Evolutionary conservation across 306 rosid species (phyloP), one percentile per base, ranked within the genome.

Genomic region (Luffa acutangula): DNA sequence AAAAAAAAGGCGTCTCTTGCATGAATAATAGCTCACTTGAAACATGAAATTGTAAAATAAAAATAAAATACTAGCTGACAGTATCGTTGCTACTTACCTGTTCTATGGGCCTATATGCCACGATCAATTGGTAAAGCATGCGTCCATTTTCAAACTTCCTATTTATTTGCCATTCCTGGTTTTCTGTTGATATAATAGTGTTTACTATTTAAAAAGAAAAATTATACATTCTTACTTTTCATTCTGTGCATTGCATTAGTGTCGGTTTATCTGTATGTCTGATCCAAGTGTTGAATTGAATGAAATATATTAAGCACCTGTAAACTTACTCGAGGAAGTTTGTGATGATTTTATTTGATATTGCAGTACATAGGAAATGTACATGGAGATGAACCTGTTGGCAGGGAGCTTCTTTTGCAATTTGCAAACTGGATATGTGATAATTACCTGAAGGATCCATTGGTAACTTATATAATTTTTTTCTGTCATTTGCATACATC

Each of bases 361-460:
- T 81, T 83, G 88, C 93, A 95, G 99, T 91, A 91, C 90, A 90
- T 95, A 76, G 99, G 97, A 67, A 95, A 95, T 77, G 96, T 93
- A 84, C 99, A 95, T 49, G 97, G 99, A 78, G 97, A 93, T 89
- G 97, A 95, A 85, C 97, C 97, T 64, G 96, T 95, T 54, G 99
- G 97, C 65, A 93, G 97, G 36, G 97, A 91, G 85, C 92, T 95
- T 81, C 93, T 95, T 78, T 54, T 91, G 79, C 66, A 63, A 80
- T 88, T 95, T 81, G 99, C 97, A 43, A 90, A 93, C 86, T 95
- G 99, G 97, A 87, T 95, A 83, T 93, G 98, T 84, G 92, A 95
- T 84, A 95, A 90, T 88, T 80, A 93, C 84, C 78, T 84, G 83
- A 91, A 85, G 79, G 97, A 95, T 88, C 91, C 97, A 48, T 75